Evolutionary conservation across 257 asterid species (phyloP).

Genomic region (Solanum arcanum): DNA sequence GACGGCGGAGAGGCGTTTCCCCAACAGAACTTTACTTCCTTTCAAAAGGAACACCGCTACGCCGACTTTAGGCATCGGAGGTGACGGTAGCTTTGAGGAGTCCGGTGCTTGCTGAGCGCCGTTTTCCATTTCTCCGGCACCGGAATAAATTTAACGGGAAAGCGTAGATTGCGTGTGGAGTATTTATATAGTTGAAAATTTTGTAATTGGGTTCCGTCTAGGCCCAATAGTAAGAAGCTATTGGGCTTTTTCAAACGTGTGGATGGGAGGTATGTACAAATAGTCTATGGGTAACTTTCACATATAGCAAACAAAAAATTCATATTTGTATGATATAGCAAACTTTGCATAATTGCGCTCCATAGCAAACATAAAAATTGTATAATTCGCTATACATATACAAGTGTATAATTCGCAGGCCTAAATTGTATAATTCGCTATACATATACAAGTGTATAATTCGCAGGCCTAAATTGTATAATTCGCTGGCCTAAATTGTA

Average conservation of each 20-base stretch:
- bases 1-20: constrained; percentile 52
- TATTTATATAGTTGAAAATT: neutral
- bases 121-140: neutral
- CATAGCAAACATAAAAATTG: no score
- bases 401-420: no score
- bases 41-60: constrained; percentile 49
- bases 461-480: no score
- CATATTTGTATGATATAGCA: no score
- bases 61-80: constrained; percentile 28
- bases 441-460: no score
- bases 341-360: no score
- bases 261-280: neutral
- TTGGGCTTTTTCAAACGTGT: neutral
- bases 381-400: no score
- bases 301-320: no score
- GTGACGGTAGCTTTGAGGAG: neutral
- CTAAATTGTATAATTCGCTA: no score
- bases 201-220: neutral
- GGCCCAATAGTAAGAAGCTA: neutral
- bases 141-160: neutral
- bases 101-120: neutral
- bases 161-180: neutral
- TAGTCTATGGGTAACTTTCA: neutral
- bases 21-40: constrained; percentile 36
- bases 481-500: no score